Evolutionary conservation across 768 basidiomycete genomes (phyloP).

Genomic region (Chalciporus chontae): DNA sequence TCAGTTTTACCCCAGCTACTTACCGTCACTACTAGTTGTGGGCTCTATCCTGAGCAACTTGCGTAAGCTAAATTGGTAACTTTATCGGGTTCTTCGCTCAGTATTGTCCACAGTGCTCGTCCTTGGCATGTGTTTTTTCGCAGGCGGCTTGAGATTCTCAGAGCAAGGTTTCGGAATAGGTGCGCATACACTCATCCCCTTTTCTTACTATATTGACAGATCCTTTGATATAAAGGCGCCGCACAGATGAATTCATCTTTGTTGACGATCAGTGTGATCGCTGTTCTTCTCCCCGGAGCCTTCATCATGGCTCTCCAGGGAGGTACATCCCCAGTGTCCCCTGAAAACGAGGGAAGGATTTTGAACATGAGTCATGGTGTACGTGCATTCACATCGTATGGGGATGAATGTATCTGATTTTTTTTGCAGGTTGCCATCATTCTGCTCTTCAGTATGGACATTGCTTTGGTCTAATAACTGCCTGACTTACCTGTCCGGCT

Average conservation of each 20-base stretch:
- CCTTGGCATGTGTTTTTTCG: conserved; percentile 82
- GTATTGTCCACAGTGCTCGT: conserved; percentile 57
- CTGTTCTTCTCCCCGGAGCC: conserved; percentile 73
- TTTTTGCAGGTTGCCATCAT: conserved; percentile 62
- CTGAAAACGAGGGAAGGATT: conserved; percentile 28
- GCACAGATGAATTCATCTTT: conserved; percentile 74
- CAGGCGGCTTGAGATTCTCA: conserved; percentile 70
- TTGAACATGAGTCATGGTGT: conserved; percentile 78
- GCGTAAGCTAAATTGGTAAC: conserved; percentile 32
- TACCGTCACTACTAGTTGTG: conserved; percentile 48
- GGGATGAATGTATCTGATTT: conserved; percentile 5
- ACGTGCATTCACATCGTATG: conserved; percentile 17
- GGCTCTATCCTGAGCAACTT: conserved; percentile 82
- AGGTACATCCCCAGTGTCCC: conserved; percentile 24
- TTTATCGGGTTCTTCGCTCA: background rate
- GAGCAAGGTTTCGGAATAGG: conserved; percentile 77
- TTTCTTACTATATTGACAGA: too few species aligned
- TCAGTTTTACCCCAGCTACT: background rate
- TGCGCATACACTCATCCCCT: conserved; percentile 23
- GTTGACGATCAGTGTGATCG: conserved; percentile 72
- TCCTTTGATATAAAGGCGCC: conserved; percentile 43
- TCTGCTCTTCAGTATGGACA: conserved; percentile 65
- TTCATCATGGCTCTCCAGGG: conserved; percentile 59
- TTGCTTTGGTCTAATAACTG: background rate
- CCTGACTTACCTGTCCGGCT: background rate